Percentiles rank a stretch among this genome's conserved stretches.
These are phyloP conservation scores for Cercospora zeae-maydis DNA, from an alignment of 2,329 filamentous ascomycete species.

Conservation along the genomic window DNA sequence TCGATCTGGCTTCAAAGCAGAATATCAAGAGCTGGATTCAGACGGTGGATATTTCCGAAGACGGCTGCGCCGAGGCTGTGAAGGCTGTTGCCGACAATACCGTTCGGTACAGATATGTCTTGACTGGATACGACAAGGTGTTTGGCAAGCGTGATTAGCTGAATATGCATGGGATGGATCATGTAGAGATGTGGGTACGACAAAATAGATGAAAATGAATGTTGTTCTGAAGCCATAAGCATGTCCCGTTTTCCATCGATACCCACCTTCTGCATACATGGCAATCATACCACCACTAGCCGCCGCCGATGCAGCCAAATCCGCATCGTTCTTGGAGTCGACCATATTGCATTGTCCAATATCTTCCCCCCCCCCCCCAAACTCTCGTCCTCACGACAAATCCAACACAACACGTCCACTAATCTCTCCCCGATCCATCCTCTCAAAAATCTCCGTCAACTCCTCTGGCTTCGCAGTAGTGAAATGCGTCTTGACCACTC, in stretches of 20 bases:
- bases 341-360: neutral
- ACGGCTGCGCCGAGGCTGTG: slow-evolving; percentile 66
- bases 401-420: slow-evolving; percentile 50
- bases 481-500: slow-evolving; percentile 49
- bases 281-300: neutral
- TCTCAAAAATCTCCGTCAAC: slow-evolving; percentile 45
- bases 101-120: slow-evolving; percentile 68
- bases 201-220: neutral
- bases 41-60: slow-evolving; percentile 67
- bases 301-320: neutral
- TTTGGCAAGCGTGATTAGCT: slow-evolving; percentile 52
- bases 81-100: slow-evolving; percentile 64
- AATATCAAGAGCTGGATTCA: slow-evolving; percentile 56
- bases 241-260: neutral
- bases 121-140: slow-evolving; percentile 64
- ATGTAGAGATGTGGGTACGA: neutral
- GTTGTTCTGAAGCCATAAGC: neutral
- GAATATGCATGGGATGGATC: neutral
- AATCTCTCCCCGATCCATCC: slow-evolving; percentile 47
- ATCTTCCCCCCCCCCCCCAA: neutral
- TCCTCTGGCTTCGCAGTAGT: slow-evolving; percentile 47
- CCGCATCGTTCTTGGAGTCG: neutral
- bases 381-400: slow-evolving; percentile 32
- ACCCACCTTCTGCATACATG: neutral
- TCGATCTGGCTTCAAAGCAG: slow-evolving; percentile 50